Base-by-base conservation (phyloP, 1,284 basidiomycete genomes). In the Ustilago hordei region DNA sequence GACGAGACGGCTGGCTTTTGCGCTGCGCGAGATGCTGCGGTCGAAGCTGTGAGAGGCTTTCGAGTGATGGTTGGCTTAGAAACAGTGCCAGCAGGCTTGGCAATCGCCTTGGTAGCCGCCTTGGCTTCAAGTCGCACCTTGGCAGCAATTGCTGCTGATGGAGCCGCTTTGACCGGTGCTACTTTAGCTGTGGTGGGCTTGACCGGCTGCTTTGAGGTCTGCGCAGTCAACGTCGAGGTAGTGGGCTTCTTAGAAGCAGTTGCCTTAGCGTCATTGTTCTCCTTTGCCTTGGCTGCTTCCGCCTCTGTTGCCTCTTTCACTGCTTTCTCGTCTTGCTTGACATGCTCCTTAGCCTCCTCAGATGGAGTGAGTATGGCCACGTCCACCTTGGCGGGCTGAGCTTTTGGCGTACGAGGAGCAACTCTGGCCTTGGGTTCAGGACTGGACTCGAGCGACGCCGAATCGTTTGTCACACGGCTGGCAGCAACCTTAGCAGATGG, bases 401-500 rank as follows among this genome's bases (percentile, higher is more conserved):
- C 57, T 28, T 43, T 43, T 1, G 57, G 59, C 11, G 64, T 61
- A 6, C 36, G 45, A 43, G 54, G 45, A 32, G 50, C 59, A 15
- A 19, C 48, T 0, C 60, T 35, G 8, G 60, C 36, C 45, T 68
- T 73, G 6, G 54, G 57, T 31, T 58, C 43, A 0, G 71, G 65
- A 35, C 62, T 70, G 15, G 68, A 60, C 39, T 69, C 62, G 34
- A 39, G 41, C 23, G 61, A 61, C 3, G 11, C 39, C 4, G 43
- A 12, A 0, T 39, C 15, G 17, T 9, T 43, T 6, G 38, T 43
- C 13, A 64, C 50, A 3, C 73, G 50, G 15, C 45, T 64, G 1
- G 68, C 60, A 19, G 68, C 55, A 3, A 67, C 34, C 48, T 75
- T 75, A 8, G 60, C 72, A 8, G 72, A 75, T 1, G 73, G 73